A percentile compares a stretch with the other conserved stretches of the same genome.
Evolutionary conservation across 352 stramenopile species (phyloP).

Genomic region (Phytophthora rubi): DNA sequence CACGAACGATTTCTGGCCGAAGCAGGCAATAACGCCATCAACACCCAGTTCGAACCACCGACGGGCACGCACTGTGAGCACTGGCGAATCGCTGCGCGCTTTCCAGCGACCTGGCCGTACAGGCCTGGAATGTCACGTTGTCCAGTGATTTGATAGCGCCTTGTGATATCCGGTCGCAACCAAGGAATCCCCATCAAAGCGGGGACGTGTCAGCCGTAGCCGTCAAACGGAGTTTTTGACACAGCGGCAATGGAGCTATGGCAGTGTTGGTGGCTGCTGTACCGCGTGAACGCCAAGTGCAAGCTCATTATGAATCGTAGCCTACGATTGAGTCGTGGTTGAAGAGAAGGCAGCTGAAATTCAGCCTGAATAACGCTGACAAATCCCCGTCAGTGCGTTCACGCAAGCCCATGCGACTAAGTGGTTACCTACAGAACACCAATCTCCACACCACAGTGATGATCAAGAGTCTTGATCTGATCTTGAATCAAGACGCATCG

Average conservation of each 20-base stretch:
- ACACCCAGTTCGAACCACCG: neutral
- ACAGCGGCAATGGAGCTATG: constrained; percentile 5
- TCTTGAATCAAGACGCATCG: neutral
- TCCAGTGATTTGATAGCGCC: constrained; percentile 48
- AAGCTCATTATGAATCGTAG: neutral
- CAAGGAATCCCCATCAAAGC: constrained; percentile 73
- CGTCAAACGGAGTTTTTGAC: neutral
- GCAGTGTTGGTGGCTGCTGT: neutral
- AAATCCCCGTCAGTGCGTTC: constrained; percentile 1
- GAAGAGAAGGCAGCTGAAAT: constrained; percentile 6
- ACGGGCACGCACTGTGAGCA: constrained; percentile 31
- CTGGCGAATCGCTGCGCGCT: constrained; percentile 57
- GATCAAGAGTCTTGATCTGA: neutral
- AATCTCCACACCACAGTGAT: neutral
- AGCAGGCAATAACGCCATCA: neutral
- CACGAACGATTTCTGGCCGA: constrained; percentile 44
- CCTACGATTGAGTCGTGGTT: constrained; percentile 13
- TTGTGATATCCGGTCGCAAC: constrained; percentile 70
- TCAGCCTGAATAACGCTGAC: constrained; percentile 4
- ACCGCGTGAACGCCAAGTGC: neutral
- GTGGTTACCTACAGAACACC: neutral
- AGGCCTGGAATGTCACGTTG: constrained; percentile 46
- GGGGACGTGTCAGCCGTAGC: constrained; percentile 5
- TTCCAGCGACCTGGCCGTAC: constrained; percentile 54
- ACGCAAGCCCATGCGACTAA: neutral